Evolutionary conservation across 2,329 filamentous ascomycete species (phyloP), one percentile per base, ranked within the genome.

Genomic region (Penicillium verrucosum): DNA sequence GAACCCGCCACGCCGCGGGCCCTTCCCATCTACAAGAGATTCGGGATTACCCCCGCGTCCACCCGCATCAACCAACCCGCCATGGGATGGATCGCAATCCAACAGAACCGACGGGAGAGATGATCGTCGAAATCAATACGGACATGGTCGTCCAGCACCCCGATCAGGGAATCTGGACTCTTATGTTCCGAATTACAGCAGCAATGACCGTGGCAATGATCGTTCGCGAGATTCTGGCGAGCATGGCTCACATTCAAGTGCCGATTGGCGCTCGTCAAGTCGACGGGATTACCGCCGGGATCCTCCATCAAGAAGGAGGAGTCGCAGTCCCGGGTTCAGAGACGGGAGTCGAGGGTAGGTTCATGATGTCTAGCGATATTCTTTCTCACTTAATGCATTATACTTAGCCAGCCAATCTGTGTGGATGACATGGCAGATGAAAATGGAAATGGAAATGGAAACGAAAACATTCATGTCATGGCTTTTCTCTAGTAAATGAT

Each of bases 1-100:
- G 8, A 61, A 63, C 40, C 49, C 50, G 45, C 58, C 57, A 45
- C 68, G 72, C 44, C 67, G 65, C 38, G 64, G 67, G 23, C 63
- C 66, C 10, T 62, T 66, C 48, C 62, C 68, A 11, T 60, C 62
- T 11, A 65, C 68, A 52, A 66, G 69, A 57, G 72, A 75, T 23
- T 61, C 62, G 10, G 68, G 71, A 9, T 62, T 77, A 18, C 74
- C 74, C 14, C 73, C 73, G 27, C 74, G 72, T 45, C 74, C 74
- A 18, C 73, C 74, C 3, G 56, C 61, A 5, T 57, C 73, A 44
- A 56, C 59, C 34, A 64, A 71, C 43, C 72, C 70, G 27, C 49
- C 65, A 34, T 72, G 70, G 69, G 60, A 64, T 55, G 57, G 59
- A 44, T 55, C 63, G 46, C 63, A 67, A 53, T 25, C 65, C 7